Percentiles rank a stretch among this genome's conserved stretches.
These are phyloP conservation scores for Leccinum barrowsii DNA, from an alignment of 768 basidiomycete species.

Conservation along the genomic window DNA sequence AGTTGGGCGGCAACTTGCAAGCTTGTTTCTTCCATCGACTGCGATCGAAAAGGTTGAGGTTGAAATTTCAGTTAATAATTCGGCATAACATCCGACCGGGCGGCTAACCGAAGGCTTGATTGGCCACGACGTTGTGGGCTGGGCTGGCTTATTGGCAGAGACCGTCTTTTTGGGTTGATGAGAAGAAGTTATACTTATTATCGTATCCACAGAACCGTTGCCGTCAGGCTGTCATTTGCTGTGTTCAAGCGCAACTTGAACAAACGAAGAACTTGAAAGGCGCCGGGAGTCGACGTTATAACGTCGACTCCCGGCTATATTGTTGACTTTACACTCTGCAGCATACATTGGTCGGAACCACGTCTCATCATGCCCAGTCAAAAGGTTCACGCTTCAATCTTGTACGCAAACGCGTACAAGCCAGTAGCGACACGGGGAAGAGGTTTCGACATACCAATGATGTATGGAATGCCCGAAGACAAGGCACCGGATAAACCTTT, in stretches of 20 bases:
- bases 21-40: too few species aligned
- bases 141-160: background rate
- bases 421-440: background rate
- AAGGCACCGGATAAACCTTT: background rate
- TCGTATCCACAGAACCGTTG: background rate
- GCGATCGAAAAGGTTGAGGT: too few species aligned
- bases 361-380: constrained; percentile 8
- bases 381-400: background rate
- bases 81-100: too few species aligned
- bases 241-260: background rate
- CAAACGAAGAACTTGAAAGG: background rate
- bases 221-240: background rate
- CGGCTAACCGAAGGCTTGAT: too few species aligned
- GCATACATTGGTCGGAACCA: constrained; percentile 7
- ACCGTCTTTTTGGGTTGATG: background rate
- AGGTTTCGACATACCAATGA: background rate
- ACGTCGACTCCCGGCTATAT: background rate
- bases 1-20: background rate
- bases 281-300: background rate
- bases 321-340: background rate
- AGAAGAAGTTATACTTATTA: background rate
- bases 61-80: too few species aligned
- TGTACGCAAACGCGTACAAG: background rate
- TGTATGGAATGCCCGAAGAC: background rate
- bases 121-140: background rate